Conservation (phyloP, 176 grass and related monocot genomes). For the Oryza longistaminata region DNA sequence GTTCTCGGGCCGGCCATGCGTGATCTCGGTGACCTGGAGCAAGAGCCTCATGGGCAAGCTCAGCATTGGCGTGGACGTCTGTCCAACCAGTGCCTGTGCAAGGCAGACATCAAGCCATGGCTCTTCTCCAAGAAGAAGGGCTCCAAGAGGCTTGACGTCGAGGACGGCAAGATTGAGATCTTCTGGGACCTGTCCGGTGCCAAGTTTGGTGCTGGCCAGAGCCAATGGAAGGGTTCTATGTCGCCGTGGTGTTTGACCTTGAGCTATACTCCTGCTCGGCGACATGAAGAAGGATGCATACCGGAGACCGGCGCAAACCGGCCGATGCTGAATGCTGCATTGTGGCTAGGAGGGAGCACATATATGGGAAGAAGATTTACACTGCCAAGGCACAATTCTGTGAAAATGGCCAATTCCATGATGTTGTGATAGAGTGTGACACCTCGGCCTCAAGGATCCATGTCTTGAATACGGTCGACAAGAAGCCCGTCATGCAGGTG, state of each 20-base stretch:
- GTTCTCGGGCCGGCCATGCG: slow-evolving; percentile 47
- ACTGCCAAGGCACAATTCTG: slow-evolving; percentile 66
- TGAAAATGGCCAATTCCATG: slow-evolving; percentile 61
- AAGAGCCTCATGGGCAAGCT: slow-evolving; percentile 64
- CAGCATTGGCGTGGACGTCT: slow-evolving; percentile 60
- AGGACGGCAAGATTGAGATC: slow-evolving; percentile 63
- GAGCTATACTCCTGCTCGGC: slow-evolving; percentile 70
- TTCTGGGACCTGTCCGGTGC: slow-evolving; percentile 70
- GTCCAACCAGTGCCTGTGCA: slow-evolving; percentile 59
- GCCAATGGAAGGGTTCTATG: slow-evolving; percentile 58
- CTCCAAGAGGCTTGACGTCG: slow-evolving; percentile 56
- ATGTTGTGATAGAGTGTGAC: slow-evolving; percentile 58
- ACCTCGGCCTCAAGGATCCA: slow-evolving; percentile 50
- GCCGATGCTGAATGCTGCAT: slow-evolving; percentile 39
- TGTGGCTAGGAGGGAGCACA: slow-evolving; percentile 61
- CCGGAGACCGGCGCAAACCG: slow-evolving; percentile 50
- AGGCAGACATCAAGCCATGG: slow-evolving; percentile 75
- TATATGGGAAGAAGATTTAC: slow-evolving; percentile 71
- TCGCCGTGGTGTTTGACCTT: slow-evolving; percentile 59
- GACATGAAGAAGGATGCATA: slow-evolving; percentile 69
- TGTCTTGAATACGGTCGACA: slow-evolving; percentile 74
- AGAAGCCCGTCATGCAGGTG: slow-evolving; percentile 70
- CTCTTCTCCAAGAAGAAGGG: slow-evolving; percentile 79
- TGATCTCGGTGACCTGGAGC: slow-evolving; percentile 55
- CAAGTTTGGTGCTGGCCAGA: slow-evolving; percentile 59